A percentile compares a stretch with the other conserved stretches of the same genome.
These are phyloP conservation scores for Paecilomyces niveus DNA, from an alignment of 2,329 filamentous ascomycete genomes.

Conservation along the genomic window DNA sequence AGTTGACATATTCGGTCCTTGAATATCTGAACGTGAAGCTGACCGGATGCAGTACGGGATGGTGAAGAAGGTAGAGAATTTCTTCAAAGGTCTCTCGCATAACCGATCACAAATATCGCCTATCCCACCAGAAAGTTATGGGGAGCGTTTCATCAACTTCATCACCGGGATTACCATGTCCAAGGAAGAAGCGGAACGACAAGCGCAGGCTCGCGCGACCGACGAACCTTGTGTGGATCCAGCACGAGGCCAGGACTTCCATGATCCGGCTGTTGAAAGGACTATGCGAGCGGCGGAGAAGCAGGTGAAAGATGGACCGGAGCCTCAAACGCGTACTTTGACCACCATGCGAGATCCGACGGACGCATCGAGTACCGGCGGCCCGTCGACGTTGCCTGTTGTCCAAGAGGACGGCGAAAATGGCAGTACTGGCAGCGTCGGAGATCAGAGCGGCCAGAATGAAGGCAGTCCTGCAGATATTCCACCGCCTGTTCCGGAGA, in stretches of 20 bases:
- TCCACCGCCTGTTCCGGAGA: slow-evolving; percentile 15
- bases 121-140: slow-evolving; percentile 82
- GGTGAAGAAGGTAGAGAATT: slow-evolving; percentile 90
- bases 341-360: slow-evolving; percentile 51
- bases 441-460: slow-evolving; percentile 40
- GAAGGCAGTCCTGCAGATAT: slow-evolving; percentile 38
- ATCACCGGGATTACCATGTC: slow-evolving; percentile 88
- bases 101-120: slow-evolving; percentile 87
- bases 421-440: slow-evolving; percentile 49
- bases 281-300: slow-evolving; percentile 56
- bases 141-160: slow-evolving; percentile 88
- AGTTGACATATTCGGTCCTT: slow-evolving; percentile 34
- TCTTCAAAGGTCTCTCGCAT: slow-evolving; percentile 87
- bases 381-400: slow-evolving; percentile 62
- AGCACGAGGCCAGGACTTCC: slow-evolving; percentile 16
- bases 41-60: slow-evolving; percentile 65
- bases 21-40: slow-evolving; percentile 4
- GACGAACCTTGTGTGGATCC: slow-evolving; percentile 21
- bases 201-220: slow-evolving; percentile 21
- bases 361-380: slow-evolving; percentile 47
- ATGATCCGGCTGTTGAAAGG: slow-evolving; percentile 41
- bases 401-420: slow-evolving; percentile 86
- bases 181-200: slow-evolving; percentile 66
- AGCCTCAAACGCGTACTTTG: slow-evolving; percentile 58
- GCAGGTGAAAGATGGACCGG: slow-evolving; percentile 52